Conservation (phyloP, 208 protist genomes). For the Crithidia mellificae region DNA sequence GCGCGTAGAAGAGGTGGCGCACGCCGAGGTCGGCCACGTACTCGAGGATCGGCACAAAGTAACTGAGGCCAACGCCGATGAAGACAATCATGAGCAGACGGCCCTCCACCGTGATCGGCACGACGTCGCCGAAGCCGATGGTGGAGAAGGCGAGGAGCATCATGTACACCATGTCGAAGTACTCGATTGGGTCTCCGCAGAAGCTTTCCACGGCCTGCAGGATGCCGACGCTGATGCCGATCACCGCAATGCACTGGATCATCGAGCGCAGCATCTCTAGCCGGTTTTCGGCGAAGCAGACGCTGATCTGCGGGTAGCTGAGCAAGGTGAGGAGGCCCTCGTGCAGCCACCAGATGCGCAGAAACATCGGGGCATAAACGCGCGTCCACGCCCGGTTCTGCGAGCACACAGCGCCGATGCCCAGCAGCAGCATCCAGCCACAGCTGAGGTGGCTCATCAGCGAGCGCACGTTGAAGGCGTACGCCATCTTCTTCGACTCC, state of each 20-base stretch:
- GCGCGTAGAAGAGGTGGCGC: constrained; percentile 26
- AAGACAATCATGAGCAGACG: constrained; percentile 42
- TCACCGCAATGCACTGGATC: constrained; percentile 46
- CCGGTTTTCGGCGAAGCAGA: constrained; percentile 41
- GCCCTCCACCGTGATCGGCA: constrained; percentile 29
- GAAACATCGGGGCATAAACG: constrained; percentile 44
- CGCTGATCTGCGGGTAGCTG: constrained; percentile 41
- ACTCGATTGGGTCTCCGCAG: constrained; percentile 40
- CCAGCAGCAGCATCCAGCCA: constrained; percentile 39
- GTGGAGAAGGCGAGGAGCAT: constrained; percentile 46
- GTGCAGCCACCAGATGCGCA: constrained; percentile 46
- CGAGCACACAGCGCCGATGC: constrained; percentile 21
- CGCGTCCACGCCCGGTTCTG: constrained; percentile 27
- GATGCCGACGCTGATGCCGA: constrained; percentile 42
- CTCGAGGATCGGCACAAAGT: constrained; percentile 40
- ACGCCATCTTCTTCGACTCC: constrained; percentile 31
- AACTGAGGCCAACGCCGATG: constrained; percentile 39
- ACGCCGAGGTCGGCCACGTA: constrained; percentile 43
- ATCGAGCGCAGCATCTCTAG: constrained; percentile 40
- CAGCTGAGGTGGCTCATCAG: constrained; percentile 41
- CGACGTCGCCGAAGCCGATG: constrained; percentile 44
- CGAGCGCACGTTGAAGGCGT: constrained; percentile 32
- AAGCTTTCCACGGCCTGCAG: constrained; percentile 45
- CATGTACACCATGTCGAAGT: constrained; percentile 43
- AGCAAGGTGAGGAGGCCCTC: constrained; percentile 37